phyloP scores from a whole-genome alignment of 2,329 filamentous ascomycete species.

The Trichocomaceae sp. region DNA sequence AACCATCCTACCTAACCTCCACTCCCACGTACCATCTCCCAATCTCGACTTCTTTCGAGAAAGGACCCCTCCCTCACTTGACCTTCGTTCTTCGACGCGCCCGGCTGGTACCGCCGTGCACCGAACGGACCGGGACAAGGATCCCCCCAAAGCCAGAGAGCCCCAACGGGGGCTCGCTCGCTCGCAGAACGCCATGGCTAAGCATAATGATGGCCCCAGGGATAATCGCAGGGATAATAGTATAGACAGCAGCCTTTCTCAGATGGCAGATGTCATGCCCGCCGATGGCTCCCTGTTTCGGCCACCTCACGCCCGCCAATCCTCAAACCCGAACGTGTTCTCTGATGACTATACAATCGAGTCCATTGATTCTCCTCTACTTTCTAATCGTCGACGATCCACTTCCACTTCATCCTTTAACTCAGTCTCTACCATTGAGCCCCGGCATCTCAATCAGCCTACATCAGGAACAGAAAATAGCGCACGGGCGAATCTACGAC shows the following conservation, averaged over 20 bases:
- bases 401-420: slow-evolving; percentile 27
- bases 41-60: background rate
- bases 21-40: background rate
- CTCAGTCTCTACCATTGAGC: slow-evolving; percentile 29
- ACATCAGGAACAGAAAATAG: background rate
- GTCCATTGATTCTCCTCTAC: slow-evolving; percentile 30
- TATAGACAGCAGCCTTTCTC: slow-evolving; percentile 3
- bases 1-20: background rate
- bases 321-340: slow-evolving; percentile 41
- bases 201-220: slow-evolving; percentile 28
- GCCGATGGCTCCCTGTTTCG: slow-evolving; percentile 13
- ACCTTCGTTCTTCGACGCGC: background rate
- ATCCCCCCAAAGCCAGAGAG: slow-evolving; percentile 5
- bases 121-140: background rate
- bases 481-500: slow-evolving; percentile 2
- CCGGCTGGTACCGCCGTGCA: slow-evolving; percentile 7
- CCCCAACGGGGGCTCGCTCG: slow-evolving; percentile 23
- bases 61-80: background rate
- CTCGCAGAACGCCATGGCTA: slow-evolving; percentile 36
- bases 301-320: slow-evolving; percentile 14
- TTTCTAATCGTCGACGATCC: slow-evolving; percentile 25
- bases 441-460: slow-evolving; percentile 9
- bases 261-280: slow-evolving; percentile 10
- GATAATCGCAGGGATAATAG: slow-evolving; percentile 13
- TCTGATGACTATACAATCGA: slow-evolving; percentile 45